Evolutionary conservation across 805 yeast genomes (phyloP).

Genomic region (Wickerhamiella siamensis): DNA sequence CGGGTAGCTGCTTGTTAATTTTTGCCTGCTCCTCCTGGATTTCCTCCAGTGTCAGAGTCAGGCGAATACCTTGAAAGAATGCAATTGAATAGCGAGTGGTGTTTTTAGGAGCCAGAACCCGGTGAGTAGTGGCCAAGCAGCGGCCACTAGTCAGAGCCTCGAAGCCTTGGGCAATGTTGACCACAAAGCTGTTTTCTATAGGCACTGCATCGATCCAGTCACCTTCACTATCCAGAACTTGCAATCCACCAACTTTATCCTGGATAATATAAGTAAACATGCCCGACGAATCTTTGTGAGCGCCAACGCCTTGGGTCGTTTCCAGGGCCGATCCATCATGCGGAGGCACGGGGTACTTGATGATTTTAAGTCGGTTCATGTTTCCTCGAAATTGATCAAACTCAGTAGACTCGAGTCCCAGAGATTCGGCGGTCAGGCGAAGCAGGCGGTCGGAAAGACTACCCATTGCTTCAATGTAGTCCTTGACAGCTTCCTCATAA

Average conservation of each 20-base stretch:
- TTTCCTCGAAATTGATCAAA: conserved; percentile 37
- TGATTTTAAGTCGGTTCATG: conserved; percentile 37
- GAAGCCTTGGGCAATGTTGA: conserved; percentile 46
- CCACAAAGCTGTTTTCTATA: conserved; percentile 35
- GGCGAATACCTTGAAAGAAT: conserved; percentile 31
- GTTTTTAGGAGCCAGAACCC: conserved; percentile 23
- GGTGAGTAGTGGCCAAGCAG: conserved; percentile 46
- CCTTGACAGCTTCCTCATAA: conserved; percentile 30
- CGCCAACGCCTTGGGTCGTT: conserved; percentile 40
- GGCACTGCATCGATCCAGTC: conserved; percentile 44
- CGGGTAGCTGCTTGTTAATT: conserved; percentile 20
- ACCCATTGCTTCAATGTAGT: conserved; percentile 35
- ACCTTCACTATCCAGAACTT: conserved; percentile 41
- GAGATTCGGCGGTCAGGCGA: conserved; percentile 39
- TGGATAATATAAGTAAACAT: conserved; percentile 46
- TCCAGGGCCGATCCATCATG: not conserved
- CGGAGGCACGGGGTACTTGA: conserved; percentile 38
- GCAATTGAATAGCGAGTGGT: conserved; percentile 27
- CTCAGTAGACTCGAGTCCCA: conserved; percentile 33
- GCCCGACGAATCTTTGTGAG: conserved; percentile 50
- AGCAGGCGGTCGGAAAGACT: conserved; percentile 31
- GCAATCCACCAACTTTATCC: conserved; percentile 38
- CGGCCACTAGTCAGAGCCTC: conserved; percentile 46
- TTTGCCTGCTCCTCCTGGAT: conserved; percentile 17
- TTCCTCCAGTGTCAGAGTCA: conserved; percentile 21